These are phyloP conservation scores for Suillus subaureus DNA, from an alignment of 768 basidiomycete species.

Conservation along the genomic window DNA sequence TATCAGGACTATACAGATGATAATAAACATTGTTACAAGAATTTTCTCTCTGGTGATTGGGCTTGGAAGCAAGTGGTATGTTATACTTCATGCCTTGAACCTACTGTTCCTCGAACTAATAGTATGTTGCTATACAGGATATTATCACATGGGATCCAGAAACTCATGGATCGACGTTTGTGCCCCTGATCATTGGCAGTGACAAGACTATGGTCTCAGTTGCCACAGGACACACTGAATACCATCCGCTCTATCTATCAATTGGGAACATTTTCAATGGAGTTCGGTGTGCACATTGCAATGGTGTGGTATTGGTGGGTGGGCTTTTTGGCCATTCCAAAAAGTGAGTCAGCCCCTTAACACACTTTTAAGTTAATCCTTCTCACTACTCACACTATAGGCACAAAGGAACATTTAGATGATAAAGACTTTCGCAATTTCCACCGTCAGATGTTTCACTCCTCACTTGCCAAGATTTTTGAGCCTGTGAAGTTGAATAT, in stretches of 20 bases:
- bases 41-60: conserved; percentile 32
- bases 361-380: too few relatives aligned
- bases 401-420: conserved; percentile 17
- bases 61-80: conserved; percentile 32
- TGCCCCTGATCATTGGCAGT: conserved; percentile 36
- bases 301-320: too few relatives aligned
- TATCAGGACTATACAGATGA: conserved; percentile 17
- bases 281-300: too few relatives aligned
- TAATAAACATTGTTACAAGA: conserved; percentile 11
- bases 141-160: conserved; percentile 20
- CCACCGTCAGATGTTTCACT: conserved; percentile 31
- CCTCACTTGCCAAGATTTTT: conserved; percentile 30
- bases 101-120: too few relatives aligned
- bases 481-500: conserved; percentile 25
- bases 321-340: too few relatives aligned
- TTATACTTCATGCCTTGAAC: too few relatives aligned
- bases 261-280: too few relatives aligned
- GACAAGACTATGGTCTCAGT: conserved; percentile 46
- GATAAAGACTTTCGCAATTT: conserved; percentile 27
- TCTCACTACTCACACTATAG: conserved; percentile 5
- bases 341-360: too few relatives aligned
- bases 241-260: too few relatives aligned
- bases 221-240: too few relatives aligned
- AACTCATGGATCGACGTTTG: conserved; percentile 32
- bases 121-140: conserved; percentile 17